phyloP scores from a whole-genome alignment of 139 green algal species.

The Volvox africanus region DNA sequence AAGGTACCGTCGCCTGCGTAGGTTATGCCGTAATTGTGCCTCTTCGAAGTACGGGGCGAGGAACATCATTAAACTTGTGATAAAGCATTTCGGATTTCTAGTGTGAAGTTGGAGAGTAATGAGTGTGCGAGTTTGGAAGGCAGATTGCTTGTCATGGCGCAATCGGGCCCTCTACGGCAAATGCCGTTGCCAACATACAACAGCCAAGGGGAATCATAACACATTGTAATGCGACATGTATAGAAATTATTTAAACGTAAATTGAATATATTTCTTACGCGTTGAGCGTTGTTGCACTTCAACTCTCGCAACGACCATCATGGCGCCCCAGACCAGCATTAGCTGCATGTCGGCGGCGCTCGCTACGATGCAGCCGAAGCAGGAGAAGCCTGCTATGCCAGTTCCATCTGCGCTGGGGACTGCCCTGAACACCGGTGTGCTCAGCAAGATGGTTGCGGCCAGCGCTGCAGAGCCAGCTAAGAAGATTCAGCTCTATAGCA shows the following conservation, averaged over 20 bases:
- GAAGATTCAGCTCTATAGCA: conserved; percentile 77
- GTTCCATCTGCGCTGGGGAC: neutral
- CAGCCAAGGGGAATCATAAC: no score
- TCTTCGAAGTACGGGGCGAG: no score
- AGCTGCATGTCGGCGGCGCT: conserved; percentile 33
- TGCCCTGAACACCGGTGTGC: conserved; percentile 22
- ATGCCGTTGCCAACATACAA: no score
- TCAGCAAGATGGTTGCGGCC: conserved; percentile 62
- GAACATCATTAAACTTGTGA: no score
- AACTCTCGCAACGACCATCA: neutral
- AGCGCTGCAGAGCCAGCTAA: conserved; percentile 52
- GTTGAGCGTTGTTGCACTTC: neutral
- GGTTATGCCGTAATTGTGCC: no score
- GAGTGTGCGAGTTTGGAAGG: no score
- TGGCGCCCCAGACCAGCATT: conserved; percentile 16
- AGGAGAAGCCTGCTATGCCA: conserved; percentile 23
- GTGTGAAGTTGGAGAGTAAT: no score
- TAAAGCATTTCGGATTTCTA: no score
- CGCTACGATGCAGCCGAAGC: conserved; percentile 39
- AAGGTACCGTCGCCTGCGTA: neutral
- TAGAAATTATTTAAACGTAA: neutral
- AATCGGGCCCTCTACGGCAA: neutral
- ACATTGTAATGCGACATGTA: no score
- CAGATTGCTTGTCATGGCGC: no score
- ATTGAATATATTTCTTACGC: neutral